These are phyloP conservation scores for Nemania abortiva DNA, from an alignment of 2,329 filamentous ascomycete species.

Conservation along the genomic window DNA sequence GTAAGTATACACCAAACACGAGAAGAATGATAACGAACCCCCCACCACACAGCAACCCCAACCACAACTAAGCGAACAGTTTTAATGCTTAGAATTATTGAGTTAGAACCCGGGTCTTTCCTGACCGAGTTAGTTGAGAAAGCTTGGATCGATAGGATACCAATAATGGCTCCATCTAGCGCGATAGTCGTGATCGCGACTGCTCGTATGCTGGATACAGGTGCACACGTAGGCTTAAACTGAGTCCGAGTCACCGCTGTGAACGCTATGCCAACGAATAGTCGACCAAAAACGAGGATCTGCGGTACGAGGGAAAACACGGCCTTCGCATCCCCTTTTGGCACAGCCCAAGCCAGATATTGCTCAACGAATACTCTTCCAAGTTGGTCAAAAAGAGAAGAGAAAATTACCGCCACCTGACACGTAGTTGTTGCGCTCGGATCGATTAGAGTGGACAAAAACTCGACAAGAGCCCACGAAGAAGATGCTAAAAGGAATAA, in stretches of 20 bases:
- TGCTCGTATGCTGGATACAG: conserved; percentile 58
- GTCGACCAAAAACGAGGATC: conserved; percentile 59
- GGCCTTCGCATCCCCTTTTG: conserved; percentile 54
- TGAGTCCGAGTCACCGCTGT: conserved; percentile 66
- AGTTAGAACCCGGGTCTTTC: conserved; percentile 43
- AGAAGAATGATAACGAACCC: conserved; percentile 55
- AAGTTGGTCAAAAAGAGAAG: conserved; percentile 68
- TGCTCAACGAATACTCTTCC: conserved; percentile 66
- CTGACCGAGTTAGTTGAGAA: conserved; percentile 55
- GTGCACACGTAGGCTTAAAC: conserved; percentile 65
- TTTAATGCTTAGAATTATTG: conserved; percentile 52
- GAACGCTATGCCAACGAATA: conserved; percentile 66
- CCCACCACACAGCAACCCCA: conserved; percentile 66
- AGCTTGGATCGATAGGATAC: conserved; percentile 57
- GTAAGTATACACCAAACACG: conserved; percentile 37
- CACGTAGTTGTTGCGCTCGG: conserved; percentile 59
- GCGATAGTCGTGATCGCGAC: conserved; percentile 60
- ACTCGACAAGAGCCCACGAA: conserved; percentile 67
- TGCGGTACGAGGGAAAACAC: conserved; percentile 59
- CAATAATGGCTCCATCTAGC: conserved; percentile 60
- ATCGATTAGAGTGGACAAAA: conserved; percentile 63
- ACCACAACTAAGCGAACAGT: conserved; percentile 57
- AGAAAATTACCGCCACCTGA: conserved; percentile 65
- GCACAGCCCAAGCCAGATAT: conserved; percentile 65
- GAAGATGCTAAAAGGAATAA: conserved; percentile 64